Evolutionary conservation across 768 basidiomycete species (phyloP).

Genomic region (Podaxis pistillaris): DNA sequence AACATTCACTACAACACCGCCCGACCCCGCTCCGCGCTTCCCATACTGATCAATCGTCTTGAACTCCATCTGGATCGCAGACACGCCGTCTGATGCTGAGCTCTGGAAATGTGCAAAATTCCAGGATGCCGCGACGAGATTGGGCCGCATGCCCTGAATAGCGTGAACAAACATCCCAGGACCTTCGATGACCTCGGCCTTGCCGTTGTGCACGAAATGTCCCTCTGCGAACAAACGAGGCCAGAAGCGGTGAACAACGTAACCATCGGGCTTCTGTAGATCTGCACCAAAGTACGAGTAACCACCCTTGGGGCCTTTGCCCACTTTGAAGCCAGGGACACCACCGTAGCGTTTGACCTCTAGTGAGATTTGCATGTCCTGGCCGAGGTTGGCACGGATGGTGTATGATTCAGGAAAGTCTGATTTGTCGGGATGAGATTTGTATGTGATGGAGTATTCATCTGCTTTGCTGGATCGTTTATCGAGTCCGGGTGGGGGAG

Average conservation of each 20-base stretch:
- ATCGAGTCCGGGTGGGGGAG: slow-evolving; percentile 74
- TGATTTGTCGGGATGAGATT: slow-evolving; percentile 44
- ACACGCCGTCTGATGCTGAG: slow-evolving; percentile 64
- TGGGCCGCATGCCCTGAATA: slow-evolving; percentile 97
- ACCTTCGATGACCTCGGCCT: slow-evolving; percentile 55
- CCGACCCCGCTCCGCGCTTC: slow-evolving; percentile 74
- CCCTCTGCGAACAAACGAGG: slow-evolving; percentile 66
- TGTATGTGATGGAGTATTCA: slow-evolving; percentile 75
- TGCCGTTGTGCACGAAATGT: slow-evolving; percentile 63
- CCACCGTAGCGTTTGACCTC: slow-evolving; percentile 65
- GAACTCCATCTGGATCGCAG: slow-evolving; percentile 95
- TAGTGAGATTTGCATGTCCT: slow-evolving; percentile 79
- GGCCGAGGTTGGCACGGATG: slow-evolving; percentile 75
- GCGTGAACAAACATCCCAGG: slow-evolving; percentile 91
- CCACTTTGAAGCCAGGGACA: slow-evolving; percentile 89
- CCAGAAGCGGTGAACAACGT: slow-evolving; percentile 92
- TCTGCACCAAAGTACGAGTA: slow-evolving; percentile 85
- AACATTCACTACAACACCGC: slow-evolving; percentile 81
- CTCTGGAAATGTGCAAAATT: slow-evolving; percentile 95
- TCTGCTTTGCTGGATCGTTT: slow-evolving; percentile 86
- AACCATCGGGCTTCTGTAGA: slow-evolving; percentile 68
- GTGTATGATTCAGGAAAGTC: slow-evolving; percentile 76
- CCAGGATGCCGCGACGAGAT: slow-evolving; percentile 90
- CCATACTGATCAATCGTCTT: slow-evolving; percentile 82
- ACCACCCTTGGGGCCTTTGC: slow-evolving; percentile 84